Percentiles rank a stretch among this genome's conserved stretches.
Conservation (phyloP, 768 basidiomycete genomes). For the Tricholoma sp. region DNA sequence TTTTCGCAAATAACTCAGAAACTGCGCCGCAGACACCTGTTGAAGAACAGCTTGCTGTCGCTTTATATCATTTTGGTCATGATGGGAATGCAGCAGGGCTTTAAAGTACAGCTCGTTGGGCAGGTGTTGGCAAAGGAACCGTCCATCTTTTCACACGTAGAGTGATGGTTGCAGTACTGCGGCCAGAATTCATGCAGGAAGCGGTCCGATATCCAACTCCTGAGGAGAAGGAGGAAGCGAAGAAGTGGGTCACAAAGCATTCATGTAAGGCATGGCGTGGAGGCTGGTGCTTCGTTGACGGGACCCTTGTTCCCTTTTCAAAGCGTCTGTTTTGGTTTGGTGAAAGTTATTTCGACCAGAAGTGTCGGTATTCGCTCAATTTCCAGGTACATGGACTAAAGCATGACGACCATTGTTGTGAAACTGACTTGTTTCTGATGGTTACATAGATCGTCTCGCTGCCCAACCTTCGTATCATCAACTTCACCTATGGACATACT, state of each 20-base stretch:
- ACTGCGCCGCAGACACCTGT: background rate
- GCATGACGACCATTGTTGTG: no score
- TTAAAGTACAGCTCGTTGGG: background rate
- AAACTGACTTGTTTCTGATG: background rate
- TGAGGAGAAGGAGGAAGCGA: background rate
- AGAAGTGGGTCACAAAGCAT: background rate
- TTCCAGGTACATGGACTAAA: slow-evolving; percentile 6
- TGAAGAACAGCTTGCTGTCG: background rate
- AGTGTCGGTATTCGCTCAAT: slow-evolving; percentile 21
- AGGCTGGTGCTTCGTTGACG: background rate
- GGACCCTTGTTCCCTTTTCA: slow-evolving; percentile 5
- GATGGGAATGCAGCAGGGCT: background rate
- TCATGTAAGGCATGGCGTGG: background rate
- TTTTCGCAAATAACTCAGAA: background rate
- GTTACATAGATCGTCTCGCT: slow-evolving; percentile 18
- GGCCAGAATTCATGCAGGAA: background rate
- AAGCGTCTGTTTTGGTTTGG: slow-evolving; percentile 17
- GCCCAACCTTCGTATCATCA: slow-evolving; percentile 29
- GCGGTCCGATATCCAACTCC: background rate
- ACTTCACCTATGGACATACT: slow-evolving; percentile 27
- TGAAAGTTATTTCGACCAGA: slow-evolving; percentile 22
- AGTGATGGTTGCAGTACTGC: background rate
- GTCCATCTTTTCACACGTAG: background rate
- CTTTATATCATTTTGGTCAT: background rate
- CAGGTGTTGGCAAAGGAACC: background rate